Base-by-base conservation (phyloP, 495 filamentous ascomycete species). In the Hapsidospora chrysogenum region DNA sequence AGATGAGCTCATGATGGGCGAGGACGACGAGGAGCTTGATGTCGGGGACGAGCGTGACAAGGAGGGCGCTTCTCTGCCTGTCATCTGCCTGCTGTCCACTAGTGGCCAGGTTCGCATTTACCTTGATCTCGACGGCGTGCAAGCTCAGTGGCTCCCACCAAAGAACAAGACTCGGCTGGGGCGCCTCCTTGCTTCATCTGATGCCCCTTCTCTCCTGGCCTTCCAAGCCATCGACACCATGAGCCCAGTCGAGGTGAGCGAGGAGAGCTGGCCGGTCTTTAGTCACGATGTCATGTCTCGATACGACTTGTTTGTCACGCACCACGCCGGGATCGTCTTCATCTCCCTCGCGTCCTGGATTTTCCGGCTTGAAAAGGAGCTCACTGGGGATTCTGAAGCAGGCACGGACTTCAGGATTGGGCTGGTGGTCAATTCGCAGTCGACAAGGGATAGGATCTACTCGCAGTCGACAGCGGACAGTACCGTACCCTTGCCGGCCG, bases 81-180 rank as follows among this genome's bases (percentile, higher is more conserved):
- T 87, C 15, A 55, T 94, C 23, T 92, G 82, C 50, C 52, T 92
- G 1, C 60, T 82, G 3, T 82, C 79, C 3, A 75, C 67, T 21
- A 77, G 66, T 42, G 80, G 80, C 15, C 68, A 78, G 43, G 59
- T 92, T 13, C 74, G 83, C 37, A 54, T 92, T 15, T 92, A 79
- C 46, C 61, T 94, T 13, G 81, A 89, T 45, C 48, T 85, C 2
- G 75, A 85, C 21, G 80, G 79, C 0, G 70, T 92, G 1, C 74
- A 86, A 51, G 85, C 78, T 7, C 74, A 84, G 46, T 94, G 85
- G 85, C 67, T 92, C 8, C 82, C 83, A 2, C 74, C 61, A 13
- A 52, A 51, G 16, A 44, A 53, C 42, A 69, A 54, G 46, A 60
- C 42, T 43, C 63, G 49, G 55, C 54, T 44, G 13, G 53, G 51